These are phyloP conservation scores for Penicillium sp. DNA, from an alignment of 2,329 filamentous ascomycete genomes.

Conservation along the genomic window DNA sequence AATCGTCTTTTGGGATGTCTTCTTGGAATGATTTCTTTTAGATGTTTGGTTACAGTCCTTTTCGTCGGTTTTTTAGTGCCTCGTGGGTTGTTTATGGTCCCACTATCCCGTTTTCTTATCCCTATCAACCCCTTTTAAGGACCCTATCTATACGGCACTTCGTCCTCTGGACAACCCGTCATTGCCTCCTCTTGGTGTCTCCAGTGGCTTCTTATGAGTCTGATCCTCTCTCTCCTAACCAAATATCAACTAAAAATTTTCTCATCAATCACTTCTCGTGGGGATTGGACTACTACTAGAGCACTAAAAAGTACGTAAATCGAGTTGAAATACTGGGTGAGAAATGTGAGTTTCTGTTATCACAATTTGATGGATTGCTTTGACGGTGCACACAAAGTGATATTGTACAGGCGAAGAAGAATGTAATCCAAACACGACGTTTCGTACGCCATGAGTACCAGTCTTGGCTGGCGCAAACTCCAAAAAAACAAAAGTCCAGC, in stretches of 20 bases:
- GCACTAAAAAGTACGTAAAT: not conserved
- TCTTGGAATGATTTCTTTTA: not conserved
- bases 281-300: no score
- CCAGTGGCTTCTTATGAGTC: no score
- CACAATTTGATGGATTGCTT: not conserved
- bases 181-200: not conserved
- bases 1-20: not conserved
- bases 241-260: not conserved
- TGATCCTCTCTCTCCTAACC: not conserved
- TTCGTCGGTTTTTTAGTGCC: not conserved
- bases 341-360: not conserved
- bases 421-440: not conserved
- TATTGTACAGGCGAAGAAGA: not conserved
- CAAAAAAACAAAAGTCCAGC: not conserved
- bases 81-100: not conserved
- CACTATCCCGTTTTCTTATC: no score
- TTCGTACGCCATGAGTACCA: not conserved
- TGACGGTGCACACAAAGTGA: not conserved
- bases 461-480: not conserved
- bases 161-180: not conserved
- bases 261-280: not conserved
- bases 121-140: no score
- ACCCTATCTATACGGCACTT: not conserved
- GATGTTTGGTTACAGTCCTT: not conserved
- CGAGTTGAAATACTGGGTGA: not conserved